These are phyloP conservation scores for Metroxylon sagu DNA, from an alignment of 176 grass and related monocot species.

Conservation along the genomic window DNA sequence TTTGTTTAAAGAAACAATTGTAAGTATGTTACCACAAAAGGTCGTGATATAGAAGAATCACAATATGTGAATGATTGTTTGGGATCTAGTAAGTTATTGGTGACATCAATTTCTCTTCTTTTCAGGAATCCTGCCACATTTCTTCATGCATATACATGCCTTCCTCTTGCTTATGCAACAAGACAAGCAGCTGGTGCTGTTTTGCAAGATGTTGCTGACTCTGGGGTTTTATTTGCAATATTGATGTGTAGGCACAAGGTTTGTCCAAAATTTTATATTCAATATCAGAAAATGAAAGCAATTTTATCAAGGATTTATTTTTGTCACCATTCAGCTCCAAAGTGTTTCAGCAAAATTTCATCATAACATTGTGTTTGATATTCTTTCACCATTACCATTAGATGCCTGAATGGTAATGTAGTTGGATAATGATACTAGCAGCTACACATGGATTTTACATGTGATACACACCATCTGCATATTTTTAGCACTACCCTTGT, in stretches of 20 bases:
- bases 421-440: background rate
- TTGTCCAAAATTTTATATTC: slow-evolving; percentile 19
- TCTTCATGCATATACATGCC: slow-evolving; percentile 97
- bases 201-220: slow-evolving; percentile 95
- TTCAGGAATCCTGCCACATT: slow-evolving; percentile 89
- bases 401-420: background rate
- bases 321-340: no score
- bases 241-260: slow-evolving; percentile 98
- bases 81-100: no score
- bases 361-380: no score
- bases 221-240: slow-evolving; percentile 82
- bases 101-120: no score
- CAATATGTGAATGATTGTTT: no score
- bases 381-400: no score
- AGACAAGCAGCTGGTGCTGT: slow-evolving; percentile 75
- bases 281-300: background rate
- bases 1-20: no score
- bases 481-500: background rate
- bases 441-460: background rate
- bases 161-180: slow-evolving; percentile 71
- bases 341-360: no score
- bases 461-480: background rate
- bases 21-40: no score
- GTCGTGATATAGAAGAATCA: no score
- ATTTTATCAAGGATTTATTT: no score